A percentile compares a stretch with the other conserved stretches of the same genome.
Conservation (phyloP, 192 early-diverging fungal genomes). For the Umbelopsis ramanniana region DNA sequence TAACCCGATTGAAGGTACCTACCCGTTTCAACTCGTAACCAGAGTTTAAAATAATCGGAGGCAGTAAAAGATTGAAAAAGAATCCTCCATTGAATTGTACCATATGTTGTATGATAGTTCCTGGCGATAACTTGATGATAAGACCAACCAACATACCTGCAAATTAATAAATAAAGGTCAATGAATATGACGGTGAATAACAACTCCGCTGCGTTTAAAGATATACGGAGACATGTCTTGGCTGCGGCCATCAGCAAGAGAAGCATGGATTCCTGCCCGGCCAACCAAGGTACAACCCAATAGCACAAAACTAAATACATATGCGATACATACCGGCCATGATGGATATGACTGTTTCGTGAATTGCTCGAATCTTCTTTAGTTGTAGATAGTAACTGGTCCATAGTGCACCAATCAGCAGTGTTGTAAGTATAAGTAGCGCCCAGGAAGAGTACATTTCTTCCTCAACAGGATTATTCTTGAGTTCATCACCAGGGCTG, state of each 20-base stretch:
- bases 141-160: conserved; percentile 73
- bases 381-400: conserved; percentile 90
- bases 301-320: background rate
- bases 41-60: conserved; percentile 96
- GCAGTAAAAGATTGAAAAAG: conserved; percentile 96
- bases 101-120: conserved; percentile 69
- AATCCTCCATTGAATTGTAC: conserved; percentile 90
- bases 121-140: conserved; percentile 61
- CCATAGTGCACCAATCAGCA: conserved; percentile 85
- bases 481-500: conserved; percentile 15
- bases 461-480: conserved; percentile 54
- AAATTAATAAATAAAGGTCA: background rate
- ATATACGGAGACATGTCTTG: background rate
- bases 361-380: conserved; percentile 85
- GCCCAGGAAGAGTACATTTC: conserved; percentile 81
- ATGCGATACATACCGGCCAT: conserved; percentile 68
- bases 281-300: background rate
- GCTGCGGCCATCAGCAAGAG: background rate
- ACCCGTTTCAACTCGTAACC: conserved; percentile 94
- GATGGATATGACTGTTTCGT: conserved; percentile 96
- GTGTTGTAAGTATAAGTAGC: conserved; percentile 81
- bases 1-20: conserved; percentile 20
- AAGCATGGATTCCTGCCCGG: background rate
- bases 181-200: background rate
- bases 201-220: background rate